Base-by-base conservation (phyloP, 495 filamentous ascomycete genomes). In the Staphylotrichum longicolle region DNA sequence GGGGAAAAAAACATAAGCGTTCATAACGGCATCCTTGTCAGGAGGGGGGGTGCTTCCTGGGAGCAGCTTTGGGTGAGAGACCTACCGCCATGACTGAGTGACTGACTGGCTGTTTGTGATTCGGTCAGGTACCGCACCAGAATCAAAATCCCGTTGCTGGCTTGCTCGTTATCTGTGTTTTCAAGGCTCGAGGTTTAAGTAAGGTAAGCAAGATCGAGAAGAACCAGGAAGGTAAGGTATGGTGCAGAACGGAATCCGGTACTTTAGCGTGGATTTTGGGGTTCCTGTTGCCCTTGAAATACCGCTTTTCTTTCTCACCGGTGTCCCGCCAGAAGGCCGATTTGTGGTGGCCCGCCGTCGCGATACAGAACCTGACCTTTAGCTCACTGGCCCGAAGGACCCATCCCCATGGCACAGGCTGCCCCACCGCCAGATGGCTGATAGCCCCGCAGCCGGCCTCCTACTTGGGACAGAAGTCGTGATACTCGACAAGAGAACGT, bases 61-160 rank as follows among this genome's bases (percentile, higher is more conserved):
- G 20, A 27, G 20, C 20, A 27, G 20, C 20, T 15, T 34, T 5
- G 7, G 45, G n/a, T 30, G 44, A 35, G 35, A 15, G n/a, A 54
- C 67, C 49, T 67, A 69, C 67, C 56, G 67, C 67, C 67, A 69
- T 69, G 52, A 34, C 46, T 61, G 10, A 2, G 5, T 35, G 20
- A 27, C 20, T 27, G 20, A 27, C 20, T 27, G 20, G 20, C 20
- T 27, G 20, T 27, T 1, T 27, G 20, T 27, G 20, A 27, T 27
- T 27, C 20, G 20, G 20, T 27, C 20, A 27, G 20, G 20, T 27
- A 27, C 20, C 20, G 20, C 20, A 27, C 20, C 20, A 27, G 20
- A 27, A 27, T 27, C 20, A 27, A 27, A 27, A 27, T 27, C 20
- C 20, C 20, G 20, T 27, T 27, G 20, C 20, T 27, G 20, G 20